Evolutionary conservation across 1,284 basidiomycete genomes (phyloP).

Genomic region (Ganoderma meredithae): DNA sequence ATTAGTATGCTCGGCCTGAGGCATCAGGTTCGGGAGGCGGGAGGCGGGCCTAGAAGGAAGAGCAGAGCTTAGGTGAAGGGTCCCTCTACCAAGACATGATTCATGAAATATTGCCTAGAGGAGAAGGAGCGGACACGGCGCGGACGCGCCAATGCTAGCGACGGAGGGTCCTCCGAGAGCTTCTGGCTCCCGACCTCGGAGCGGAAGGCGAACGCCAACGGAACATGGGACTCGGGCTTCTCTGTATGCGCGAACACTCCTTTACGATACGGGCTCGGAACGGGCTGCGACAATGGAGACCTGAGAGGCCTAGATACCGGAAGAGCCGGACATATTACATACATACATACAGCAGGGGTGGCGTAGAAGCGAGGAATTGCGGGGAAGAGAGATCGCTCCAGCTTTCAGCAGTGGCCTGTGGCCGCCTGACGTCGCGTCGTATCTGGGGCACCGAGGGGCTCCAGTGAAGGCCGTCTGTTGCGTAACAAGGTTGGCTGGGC

Average conservation of each 20-base stretch:
- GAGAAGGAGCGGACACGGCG: neutral
- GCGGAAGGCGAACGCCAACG: conserved; percentile 10
- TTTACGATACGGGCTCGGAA: conserved; percentile 8
- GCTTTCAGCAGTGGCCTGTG: neutral
- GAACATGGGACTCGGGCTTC: conserved; percentile 9
- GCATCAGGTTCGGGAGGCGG: neutral
- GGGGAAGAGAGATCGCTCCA: conserved; percentile 3
- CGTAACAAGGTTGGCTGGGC: conserved; percentile 1
- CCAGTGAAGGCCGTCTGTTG: neutral
- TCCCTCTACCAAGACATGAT: neutral
- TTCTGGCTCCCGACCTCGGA: conserved; percentile 11
- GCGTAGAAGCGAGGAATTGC: conserved; percentile 1
- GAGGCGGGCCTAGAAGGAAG: neutral
- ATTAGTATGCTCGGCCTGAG: neutral
- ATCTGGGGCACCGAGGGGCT: neutral
- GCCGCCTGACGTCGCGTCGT: neutral
- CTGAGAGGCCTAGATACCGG: neutral
- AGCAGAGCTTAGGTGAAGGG: neutral
- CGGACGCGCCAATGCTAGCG: neutral
- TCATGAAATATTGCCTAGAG: neutral
- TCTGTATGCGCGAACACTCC: neutral
- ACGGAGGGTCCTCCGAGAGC: neutral
- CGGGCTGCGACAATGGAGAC: neutral
- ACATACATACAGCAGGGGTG: neutral
- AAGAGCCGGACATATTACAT: neutral